A percentile compares a stretch with the other conserved stretches of the same genome.
phyloP scores from a whole-genome alignment of 1,284 basidiomycete genomes.

The Malassezia equina region DNA sequence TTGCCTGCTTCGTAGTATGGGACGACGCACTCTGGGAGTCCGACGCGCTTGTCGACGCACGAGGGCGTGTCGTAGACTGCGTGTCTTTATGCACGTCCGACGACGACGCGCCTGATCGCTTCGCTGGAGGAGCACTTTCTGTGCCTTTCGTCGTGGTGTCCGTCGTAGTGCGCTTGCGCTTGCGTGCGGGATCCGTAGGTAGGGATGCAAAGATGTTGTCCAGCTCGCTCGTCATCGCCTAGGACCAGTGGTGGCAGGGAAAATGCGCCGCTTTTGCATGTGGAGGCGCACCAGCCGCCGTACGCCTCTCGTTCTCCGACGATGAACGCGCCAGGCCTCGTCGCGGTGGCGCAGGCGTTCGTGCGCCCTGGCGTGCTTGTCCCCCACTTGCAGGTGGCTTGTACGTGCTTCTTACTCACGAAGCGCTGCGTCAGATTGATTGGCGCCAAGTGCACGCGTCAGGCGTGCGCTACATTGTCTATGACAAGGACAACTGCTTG shows the following conservation, averaged over 20 bases:
- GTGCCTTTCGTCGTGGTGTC: background rate
- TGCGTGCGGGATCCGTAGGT: background rate
- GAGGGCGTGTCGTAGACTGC: no score
- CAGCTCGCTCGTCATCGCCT: slow-evolving; percentile 8
- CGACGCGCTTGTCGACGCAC: no score
- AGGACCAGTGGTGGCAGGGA: background rate
- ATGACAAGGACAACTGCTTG: slow-evolving; percentile 96
- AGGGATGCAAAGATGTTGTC: slow-evolving; percentile 13
- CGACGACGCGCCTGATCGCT: background rate
- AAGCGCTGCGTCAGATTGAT: slow-evolving; percentile 74
- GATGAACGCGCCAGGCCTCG: slow-evolving; percentile 62
- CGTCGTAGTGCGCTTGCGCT: background rate
- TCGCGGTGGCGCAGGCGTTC: slow-evolving; percentile 65
- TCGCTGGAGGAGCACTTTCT: background rate
- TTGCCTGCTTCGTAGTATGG: background rate
- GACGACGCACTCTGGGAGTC: no score
- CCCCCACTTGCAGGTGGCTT: slow-evolving; percentile 61
- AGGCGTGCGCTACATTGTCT: slow-evolving; percentile 76
- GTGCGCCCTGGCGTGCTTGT: slow-evolving; percentile 64
- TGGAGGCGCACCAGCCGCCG: background rate
- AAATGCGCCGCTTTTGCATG: slow-evolving; percentile 1
- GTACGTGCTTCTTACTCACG: slow-evolving; percentile 1
- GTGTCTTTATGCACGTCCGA: no score
- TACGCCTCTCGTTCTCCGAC: background rate
- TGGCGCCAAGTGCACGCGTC: slow-evolving; percentile 65